Base-by-base conservation (phyloP, 2,329 filamentous ascomycete species). In the Bipolaris sorokiniana region DNA sequence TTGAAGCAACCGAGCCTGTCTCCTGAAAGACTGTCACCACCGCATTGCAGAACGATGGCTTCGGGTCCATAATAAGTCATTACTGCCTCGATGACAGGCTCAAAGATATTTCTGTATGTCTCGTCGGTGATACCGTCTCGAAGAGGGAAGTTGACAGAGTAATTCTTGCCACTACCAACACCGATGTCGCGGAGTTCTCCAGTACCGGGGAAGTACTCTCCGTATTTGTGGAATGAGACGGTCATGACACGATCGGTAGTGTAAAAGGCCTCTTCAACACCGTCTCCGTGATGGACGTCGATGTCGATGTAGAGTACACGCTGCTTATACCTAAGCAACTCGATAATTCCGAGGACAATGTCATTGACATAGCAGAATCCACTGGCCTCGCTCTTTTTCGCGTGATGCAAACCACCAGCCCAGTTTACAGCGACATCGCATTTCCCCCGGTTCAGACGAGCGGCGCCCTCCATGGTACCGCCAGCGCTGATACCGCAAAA, bases 311-410 rank as follows among this genome's bases (percentile, higher is more conserved):
- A 97, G 59, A 98, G 84, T 7, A 98, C 93, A 51, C 93, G 89
- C 18, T 92, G 88, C 71, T 93, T 87, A 72, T 89, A 86, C 37
- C 91, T 88, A 7, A 98, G 83, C 15, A 99, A 86, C 76, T 98
- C 90, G 41, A 98, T 84, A 68, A 97, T 95, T 40, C 90, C 92
- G 45, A 99, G 84, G 58, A 98, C 95, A 70, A 98, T 98, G 78
- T 99, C 80, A 77, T 99, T 99, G 80, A 98, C 92, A 79, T 99
- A 99, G 81, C 95, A 99, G 79, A 99, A 99, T 2, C 95, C 95
- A 22, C 90, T 94, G 1, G 95, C 94, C 78, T 97, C 93, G 57
- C 89, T 87, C 75, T 94, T 95, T 78, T 98, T 97, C 46, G 95
- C 95, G 74, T 99, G 95, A 77, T 99, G 95, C 42, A 99, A 84